phyloP scores from a whole-genome alignment of 371 early-diverging fungal genomes.

The Smittium mucronatum region DNA sequence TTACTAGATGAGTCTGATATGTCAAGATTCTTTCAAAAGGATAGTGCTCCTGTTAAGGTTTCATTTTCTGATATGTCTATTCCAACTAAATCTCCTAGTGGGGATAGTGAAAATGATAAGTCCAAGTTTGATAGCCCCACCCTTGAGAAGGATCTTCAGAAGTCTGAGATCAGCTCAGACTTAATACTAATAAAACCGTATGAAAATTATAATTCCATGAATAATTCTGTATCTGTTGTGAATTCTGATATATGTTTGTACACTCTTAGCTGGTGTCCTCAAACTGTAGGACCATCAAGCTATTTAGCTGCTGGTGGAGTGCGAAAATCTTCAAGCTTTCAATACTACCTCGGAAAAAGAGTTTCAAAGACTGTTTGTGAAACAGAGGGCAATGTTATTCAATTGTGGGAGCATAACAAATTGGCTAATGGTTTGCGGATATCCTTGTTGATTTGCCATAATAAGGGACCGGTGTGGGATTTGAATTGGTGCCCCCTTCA shows the following conservation, averaged over 20 bases:
- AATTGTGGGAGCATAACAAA: constrained; percentile 9
- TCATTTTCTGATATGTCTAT: background rate
- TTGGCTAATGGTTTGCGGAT: background rate
- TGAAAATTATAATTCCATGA: background rate
- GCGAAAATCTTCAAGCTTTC: background rate
- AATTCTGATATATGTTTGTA: constrained; percentile 5
- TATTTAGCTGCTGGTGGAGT: constrained; percentile 12
- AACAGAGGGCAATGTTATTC: constrained; percentile 2
- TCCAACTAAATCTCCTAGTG: background rate
- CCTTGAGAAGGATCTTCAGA: too few relatives aligned
- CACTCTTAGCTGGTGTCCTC: constrained; percentile 9
- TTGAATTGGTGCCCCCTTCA: constrained; percentile 11
- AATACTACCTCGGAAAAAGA: background rate
- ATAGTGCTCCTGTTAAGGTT: background rate
- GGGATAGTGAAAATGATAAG: too few relatives aligned
- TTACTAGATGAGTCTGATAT: background rate
- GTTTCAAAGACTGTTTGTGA: background rate
- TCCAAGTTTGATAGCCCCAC: too few relatives aligned
- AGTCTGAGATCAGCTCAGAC: too few relatives aligned
- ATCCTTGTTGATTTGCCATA: constrained; percentile 3
- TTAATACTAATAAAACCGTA: background rate
- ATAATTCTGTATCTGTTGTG: background rate
- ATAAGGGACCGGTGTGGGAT: background rate
- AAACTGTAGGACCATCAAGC: background rate
- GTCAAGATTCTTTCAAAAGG: background rate